Percentiles rank a stretch among this genome's conserved stretches.
These are phyloP conservation scores for Pittosporum tobira DNA, from an alignment of 129 eudicot genomes.

Conservation along the genomic window DNA sequence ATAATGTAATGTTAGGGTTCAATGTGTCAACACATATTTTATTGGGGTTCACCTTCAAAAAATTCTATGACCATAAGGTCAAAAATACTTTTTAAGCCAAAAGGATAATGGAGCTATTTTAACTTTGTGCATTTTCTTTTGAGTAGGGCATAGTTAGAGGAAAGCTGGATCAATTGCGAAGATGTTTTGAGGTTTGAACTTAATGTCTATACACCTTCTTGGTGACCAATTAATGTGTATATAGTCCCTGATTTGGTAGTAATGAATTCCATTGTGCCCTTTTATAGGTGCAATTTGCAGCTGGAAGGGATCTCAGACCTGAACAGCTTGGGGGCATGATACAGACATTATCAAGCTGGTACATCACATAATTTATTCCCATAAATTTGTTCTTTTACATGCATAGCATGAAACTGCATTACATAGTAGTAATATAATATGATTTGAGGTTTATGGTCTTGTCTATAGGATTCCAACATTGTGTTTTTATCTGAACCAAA, in stretches of 20 bases:
- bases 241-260: constrained; percentile 1
- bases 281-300: constrained; percentile 90
- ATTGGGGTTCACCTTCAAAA: too few species aligned
- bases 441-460: not conserved
- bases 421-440: too few species aligned
- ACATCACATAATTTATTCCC: not conserved
- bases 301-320: constrained; percentile 92
- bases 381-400: not conserved
- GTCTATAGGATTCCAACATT: not conserved
- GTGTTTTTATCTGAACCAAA: not conserved
- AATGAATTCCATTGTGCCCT: not conserved
- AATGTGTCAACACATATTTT: too few species aligned
- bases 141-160: constrained; percentile 76
- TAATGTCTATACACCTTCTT: not conserved
- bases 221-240: not conserved
- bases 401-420: too few species aligned
- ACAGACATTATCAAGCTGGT: constrained; percentile 63
- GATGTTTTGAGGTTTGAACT: constrained; percentile 77
- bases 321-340: constrained; percentile 73
- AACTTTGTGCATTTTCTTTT: constrained; percentile 8
- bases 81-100: too few species aligned
- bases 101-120: not conserved
- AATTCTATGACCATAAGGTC: too few species aligned
- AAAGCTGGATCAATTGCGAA: constrained; percentile 82
- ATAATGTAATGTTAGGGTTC: too few species aligned